A percentile compares a stretch with the other conserved stretches of the same genome.
phyloP scores from a whole-genome alignment of 208 protist species.

The Crithidia sp. region DNA sequence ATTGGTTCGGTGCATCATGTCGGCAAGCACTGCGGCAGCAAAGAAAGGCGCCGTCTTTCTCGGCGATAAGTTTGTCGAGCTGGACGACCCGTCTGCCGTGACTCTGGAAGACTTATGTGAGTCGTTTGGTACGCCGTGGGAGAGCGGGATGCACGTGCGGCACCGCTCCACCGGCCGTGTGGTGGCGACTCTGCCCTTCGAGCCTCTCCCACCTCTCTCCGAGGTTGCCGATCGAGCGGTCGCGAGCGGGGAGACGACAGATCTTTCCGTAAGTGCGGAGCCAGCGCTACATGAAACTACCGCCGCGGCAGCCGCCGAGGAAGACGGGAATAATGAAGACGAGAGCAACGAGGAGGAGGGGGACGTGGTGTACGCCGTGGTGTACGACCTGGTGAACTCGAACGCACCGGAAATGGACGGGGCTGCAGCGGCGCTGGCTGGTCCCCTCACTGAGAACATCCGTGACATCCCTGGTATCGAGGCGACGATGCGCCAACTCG shows the following conservation, averaged over 20 bases:
- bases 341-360: neutral
- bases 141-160: constrained; percentile 54
- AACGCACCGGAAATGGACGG: constrained; percentile 15
- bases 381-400: constrained; percentile 39
- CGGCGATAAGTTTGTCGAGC: constrained; percentile 70
- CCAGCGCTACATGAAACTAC: neutral
- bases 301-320: neutral
- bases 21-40: neutral
- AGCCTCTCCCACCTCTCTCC: constrained; percentile 39
- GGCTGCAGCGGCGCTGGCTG: constrained; percentile 6
- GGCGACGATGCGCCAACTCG: constrained; percentile 57
- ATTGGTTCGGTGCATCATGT: no score
- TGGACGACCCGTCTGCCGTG: constrained; percentile 56
- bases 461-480: constrained; percentile 29
- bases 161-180: constrained; percentile 51
- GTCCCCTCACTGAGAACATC: constrained; percentile 1
- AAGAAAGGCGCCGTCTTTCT: constrained; percentile 56
- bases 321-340: neutral
- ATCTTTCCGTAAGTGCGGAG: neutral
- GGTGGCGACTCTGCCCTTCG: constrained; percentile 80
- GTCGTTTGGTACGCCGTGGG: constrained; percentile 59
- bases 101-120: constrained; percentile 78
- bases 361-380: constrained; percentile 10
- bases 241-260: neutral
- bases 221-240: constrained; percentile 7